A percentile compares a stretch with the other conserved stretches of the same genome.
Evolutionary conservation across 2,329 filamentous ascomycete genomes (phyloP).

Genomic region (Arthrobotrys sphaeroides): DNA sequence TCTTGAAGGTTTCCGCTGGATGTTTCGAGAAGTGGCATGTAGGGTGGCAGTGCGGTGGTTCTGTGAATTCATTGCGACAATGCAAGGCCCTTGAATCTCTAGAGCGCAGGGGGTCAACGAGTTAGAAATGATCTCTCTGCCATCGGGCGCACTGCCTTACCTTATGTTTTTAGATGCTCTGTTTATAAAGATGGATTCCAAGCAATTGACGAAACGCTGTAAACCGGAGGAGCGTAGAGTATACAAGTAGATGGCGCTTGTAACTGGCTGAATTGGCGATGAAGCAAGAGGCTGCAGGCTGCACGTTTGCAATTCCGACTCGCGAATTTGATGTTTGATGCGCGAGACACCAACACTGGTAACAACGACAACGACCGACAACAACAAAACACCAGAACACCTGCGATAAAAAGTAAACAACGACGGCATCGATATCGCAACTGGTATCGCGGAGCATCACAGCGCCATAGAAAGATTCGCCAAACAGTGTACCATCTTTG

Average conservation of each 20-base stretch:
- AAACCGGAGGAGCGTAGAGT: neutral
- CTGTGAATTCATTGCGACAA: slow-evolving; percentile 7
- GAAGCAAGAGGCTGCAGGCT: neutral
- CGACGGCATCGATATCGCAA: slow-evolving; percentile 1
- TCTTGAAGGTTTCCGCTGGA: neutral
- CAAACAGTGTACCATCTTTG: neutral
- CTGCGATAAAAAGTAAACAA: slow-evolving; percentile 17
- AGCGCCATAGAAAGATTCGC: neutral
- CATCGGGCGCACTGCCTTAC: neutral
- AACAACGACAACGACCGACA: slow-evolving; percentile 14
- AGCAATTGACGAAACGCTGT: neutral
- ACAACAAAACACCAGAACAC: slow-evolving; percentile 6
- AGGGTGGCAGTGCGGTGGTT: slow-evolving; percentile 2
- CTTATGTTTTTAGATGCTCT: neutral
- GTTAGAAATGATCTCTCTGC: neutral
- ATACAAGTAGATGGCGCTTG: neutral
- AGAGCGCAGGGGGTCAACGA: neutral
- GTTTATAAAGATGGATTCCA: neutral
- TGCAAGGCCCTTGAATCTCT: neutral
- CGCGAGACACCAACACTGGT: slow-evolving; percentile 14
- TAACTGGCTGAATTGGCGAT: neutral
- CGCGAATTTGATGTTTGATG: slow-evolving; percentile 17
- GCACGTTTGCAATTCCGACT: slow-evolving; percentile 8
- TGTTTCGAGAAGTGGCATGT: neutral
- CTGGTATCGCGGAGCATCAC: neutral